Evolutionary conservation across 129 eudicot genomes (phyloP).

Genomic region (Escallonia herrerae): DNA sequence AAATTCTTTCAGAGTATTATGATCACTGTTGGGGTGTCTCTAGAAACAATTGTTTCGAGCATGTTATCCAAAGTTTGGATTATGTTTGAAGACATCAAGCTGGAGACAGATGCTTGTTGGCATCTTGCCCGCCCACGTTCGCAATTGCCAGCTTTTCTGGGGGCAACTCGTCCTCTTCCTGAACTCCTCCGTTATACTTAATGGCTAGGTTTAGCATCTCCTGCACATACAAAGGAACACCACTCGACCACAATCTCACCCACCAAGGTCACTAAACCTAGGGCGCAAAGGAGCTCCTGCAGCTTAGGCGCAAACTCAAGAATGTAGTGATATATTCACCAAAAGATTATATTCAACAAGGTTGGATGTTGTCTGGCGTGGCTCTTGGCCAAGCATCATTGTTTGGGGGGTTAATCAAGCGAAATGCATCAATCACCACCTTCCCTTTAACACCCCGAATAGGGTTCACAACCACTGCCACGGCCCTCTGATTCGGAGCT

Average conservation of each 20-base stretch:
- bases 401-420: conserved; percentile 91
- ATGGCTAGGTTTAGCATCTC: conserved; percentile 72
- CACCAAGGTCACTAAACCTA: too few relatives aligned
- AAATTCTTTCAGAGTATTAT: too few relatives aligned
- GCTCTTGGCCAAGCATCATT: conserved; percentile 99
- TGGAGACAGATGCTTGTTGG: conserved; percentile 91
- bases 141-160: conserved; percentile 93
- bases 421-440: conserved; percentile 93
- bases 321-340: too few relatives aligned
- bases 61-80: conserved; percentile 81
- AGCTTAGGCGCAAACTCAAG: too few relatives aligned
- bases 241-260: too few relatives aligned
- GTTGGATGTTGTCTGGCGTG: conserved; percentile 90
- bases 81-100: conserved; percentile 87
- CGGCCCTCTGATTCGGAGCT: conserved; percentile 94
- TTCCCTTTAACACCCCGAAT: conserved; percentile 96
- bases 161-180: conserved; percentile 82
- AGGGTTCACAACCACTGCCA: conserved; percentile 95
- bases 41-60: conserved; percentile 93
- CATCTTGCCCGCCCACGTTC: conserved; percentile 93
- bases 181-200: conserved; percentile 83
- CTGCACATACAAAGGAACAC: conserved; percentile 26
- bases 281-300: too few relatives aligned
- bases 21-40: background rate
- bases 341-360: conserved; percentile 12